Base-by-base conservation (phyloP, 2,329 filamentous ascomycete genomes). In the Diaporthe capsici region DNA sequence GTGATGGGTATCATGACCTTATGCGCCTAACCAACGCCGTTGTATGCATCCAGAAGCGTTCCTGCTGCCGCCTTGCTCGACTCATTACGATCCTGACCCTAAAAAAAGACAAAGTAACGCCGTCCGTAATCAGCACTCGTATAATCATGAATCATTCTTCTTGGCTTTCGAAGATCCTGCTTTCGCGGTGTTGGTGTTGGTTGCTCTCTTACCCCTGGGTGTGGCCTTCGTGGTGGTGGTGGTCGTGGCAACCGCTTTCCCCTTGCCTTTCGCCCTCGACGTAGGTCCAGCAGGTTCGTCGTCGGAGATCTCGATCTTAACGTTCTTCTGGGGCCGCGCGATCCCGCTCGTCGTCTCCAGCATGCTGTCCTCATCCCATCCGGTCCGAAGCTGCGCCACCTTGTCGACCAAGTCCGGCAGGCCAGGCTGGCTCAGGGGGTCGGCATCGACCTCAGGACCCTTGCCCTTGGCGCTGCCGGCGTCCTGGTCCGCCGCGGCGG, bases 331-430 rank as follows among this genome's bases (percentile, higher is more conserved):
- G 80, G 79, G 20, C 44, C 74, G 72, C 42, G 49, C 17, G 42
- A 77, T 75, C 15, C 80, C 80, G 68, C 82, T 83, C 42, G 83
- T 81, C 58, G 80, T 80, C 63, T 78, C 79, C 49, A 84, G 78
- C 76, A 81, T 82, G 22, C 82, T 81, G 39, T 81, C 80, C 53
- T 80, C 78, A 57, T 77, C 76, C 82, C 83, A 84, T 22, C 76
- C 78, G 5, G 80, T 71, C 58, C 78, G 76, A 61, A 84, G 77
- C 73, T 31, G 49, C 49, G 75, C 67, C 12, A 77, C 77, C 71
- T 75, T 75, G 25, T 78, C 75, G 39, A 76, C 77, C 13, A 78
- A 72, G n/a, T 76, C 76, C 13, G 74, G 73, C 37, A 73, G 34
- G 25, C 57, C 57, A 15, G 74, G 70, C 61, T 63, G 44, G 47